These are phyloP conservation scores for Nitzschia palea DNA, from an alignment of 108 stramenopile genomes.

Conservation along the genomic window DNA sequence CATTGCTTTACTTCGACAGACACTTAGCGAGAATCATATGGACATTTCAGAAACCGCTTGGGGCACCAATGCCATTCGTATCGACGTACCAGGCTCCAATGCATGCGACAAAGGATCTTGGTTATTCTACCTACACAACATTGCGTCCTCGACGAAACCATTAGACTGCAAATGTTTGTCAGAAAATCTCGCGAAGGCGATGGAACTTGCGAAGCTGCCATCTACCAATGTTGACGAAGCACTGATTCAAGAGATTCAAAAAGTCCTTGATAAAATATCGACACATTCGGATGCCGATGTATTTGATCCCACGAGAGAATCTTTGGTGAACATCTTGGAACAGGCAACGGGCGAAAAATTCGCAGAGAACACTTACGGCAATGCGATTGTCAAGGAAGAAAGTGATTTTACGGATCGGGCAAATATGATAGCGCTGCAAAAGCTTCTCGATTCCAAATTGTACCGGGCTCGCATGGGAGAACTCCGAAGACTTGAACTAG, in stretches of 20 bases:
- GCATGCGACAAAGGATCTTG: constrained; percentile 52
- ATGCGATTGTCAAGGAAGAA: constrained; percentile 12
- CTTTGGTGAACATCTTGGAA: constrained; percentile 45
- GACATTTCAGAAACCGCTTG: neutral
- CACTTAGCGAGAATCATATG: constrained; percentile 26
- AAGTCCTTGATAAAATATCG: constrained; percentile 37
- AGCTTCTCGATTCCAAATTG: constrained; percentile 1
- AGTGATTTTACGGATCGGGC: neutral
- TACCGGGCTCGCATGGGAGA: constrained; percentile 56
- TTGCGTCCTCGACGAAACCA: constrained; percentile 30
- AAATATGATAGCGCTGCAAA: constrained; percentile 18
- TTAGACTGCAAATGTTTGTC: neutral
- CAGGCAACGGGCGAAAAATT: constrained; percentile 44
- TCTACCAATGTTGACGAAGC: neutral
- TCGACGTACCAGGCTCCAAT: constrained; percentile 56
- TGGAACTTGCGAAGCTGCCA: constrained; percentile 20
- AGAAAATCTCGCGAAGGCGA: constrained; percentile 30
- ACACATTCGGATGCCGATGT: constrained; percentile 14
- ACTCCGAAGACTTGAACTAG: constrained; percentile 42
- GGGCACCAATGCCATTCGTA: constrained; percentile 24
- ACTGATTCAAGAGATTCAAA: neutral
- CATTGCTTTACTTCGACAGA: constrained; percentile 57
- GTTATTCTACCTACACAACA: constrained; percentile 75
- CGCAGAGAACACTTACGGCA: constrained; percentile 15
- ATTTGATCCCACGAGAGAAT: constrained; percentile 36